Evolutionary conservation across 176 grass and related monocot species (phyloP), one percentile per base, ranked within the genome.

Genomic region (Zoysia pacifica): DNA sequence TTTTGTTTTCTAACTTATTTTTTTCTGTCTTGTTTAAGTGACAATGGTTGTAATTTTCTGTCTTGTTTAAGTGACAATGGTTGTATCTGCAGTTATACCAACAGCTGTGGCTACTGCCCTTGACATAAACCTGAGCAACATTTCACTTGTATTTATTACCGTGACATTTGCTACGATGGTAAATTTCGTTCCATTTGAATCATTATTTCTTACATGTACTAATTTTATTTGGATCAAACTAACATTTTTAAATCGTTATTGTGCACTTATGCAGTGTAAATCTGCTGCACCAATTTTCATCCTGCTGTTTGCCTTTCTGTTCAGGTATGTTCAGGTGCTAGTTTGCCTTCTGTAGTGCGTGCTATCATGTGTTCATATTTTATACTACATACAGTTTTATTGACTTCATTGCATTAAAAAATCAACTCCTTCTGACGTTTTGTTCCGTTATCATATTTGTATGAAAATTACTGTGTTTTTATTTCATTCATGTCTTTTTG

Each of bases 131-230:
- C 80, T 99, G 79, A 99, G 92, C 88, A 99, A 99, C 84, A 66
- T 93, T 83, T 93, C 96, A 69, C 92, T 99, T 74, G 92, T 95
- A 86, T 99, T 95, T 84, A 95, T 99, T 83, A 89, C 90, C 8
- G 96, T 99, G 81, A 95, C 96, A 78, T 99, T 99, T 89, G 96
- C 96, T 89, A 95, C 96, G 72, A 99, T 99, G 96, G 96, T 99
- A 90, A 72, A 74, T 47, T 87, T 89, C 20, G 49, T 89, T 79
- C 35, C 77, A 76, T 5, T 19, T 82, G 5, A 51, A 41, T 74
- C 68, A 70, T 50, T 79, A 62, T 67, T 53, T 79, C 11, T 6
- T 84, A 47, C 16, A 13, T 48, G 49, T 46, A 47, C 58, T 20
- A 82, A 10, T 65, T 82, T 36, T 64, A 63, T 15, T 66, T 76